Evolutionary conservation across 768 basidiomycete species (phyloP).

Genomic region (Rhodotorula toruloides): DNA sequence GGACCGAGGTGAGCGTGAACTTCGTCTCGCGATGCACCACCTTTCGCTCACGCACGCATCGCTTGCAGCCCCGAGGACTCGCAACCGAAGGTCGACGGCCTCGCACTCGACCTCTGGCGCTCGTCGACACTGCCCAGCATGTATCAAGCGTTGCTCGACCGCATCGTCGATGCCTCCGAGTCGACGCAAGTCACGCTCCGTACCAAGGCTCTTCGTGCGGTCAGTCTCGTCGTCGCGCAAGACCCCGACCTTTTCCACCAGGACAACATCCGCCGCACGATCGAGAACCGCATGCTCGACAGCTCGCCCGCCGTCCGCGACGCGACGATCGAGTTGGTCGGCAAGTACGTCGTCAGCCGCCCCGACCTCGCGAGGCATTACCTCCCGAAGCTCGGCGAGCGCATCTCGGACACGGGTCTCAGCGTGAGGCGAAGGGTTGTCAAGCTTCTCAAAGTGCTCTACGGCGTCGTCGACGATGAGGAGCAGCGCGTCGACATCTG

Average conservation of each 20-base stretch:
- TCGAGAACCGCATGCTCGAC: conserved; percentile 85
- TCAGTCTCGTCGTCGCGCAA: conserved; percentile 81
- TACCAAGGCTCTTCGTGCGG: conserved; percentile 83
- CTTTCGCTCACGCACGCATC: not conserved
- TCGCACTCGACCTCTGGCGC: conserved; percentile 70
- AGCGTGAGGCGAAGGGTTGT: conserved; percentile 92
- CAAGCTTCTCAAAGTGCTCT: conserved; percentile 82
- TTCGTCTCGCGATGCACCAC: not conserved
- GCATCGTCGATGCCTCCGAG: conserved; percentile 72
- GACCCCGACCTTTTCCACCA: conserved; percentile 75
- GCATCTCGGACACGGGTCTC: conserved; percentile 89
- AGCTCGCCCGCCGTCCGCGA: conserved; percentile 92
- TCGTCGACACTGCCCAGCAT: conserved; percentile 70
- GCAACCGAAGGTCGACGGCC: conserved; percentile 59
- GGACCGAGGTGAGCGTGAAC: conserved; percentile 22
- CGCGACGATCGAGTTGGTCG: conserved; percentile 91
- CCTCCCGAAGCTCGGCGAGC: conserved; percentile 77
- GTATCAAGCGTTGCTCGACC: conserved; percentile 75
- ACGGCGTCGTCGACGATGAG: conserved; percentile 59
- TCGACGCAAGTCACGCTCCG: conserved; percentile 84
- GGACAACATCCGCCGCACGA: conserved; percentile 73
- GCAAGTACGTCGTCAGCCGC: conserved; percentile 90
- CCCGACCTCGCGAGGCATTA: conserved; percentile 85
- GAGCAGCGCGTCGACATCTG: conserved; percentile 70
- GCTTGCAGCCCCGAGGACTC: conserved; percentile 64